Percentiles rank a stretch among this genome's conserved stretches.
phyloP scores from a whole-genome alignment of 2,329 filamentous ascomycete genomes.

The Chaetomiaceae sp. region DNA sequence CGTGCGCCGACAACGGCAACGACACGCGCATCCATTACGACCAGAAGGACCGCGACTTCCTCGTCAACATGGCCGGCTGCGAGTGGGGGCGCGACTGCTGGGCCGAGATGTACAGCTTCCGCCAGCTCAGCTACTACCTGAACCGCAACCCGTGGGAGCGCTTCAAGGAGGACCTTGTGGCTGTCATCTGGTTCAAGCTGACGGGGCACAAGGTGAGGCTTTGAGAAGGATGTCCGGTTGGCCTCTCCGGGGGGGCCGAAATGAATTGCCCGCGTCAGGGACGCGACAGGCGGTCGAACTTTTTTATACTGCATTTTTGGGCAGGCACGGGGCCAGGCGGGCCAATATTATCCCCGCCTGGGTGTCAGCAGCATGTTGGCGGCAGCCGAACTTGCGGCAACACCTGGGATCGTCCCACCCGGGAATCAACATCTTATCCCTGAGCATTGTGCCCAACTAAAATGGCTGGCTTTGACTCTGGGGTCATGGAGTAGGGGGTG shows the following conservation, averaged over 20 bases:
- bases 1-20: conserved; percentile 73
- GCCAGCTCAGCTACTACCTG: conserved; percentile 82
- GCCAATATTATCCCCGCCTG: not conserved
- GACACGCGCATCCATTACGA: conserved; percentile 81
- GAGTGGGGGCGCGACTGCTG: conserved; percentile 97
- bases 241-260: no score
- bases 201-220: conserved; percentile 58
- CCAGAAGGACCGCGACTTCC: conserved; percentile 78
- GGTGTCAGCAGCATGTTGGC: not conserved
- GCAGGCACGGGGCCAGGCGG: not conserved
- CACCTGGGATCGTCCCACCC: no score
- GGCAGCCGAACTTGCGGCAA: not conserved
- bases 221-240: conserved; percentile 27
- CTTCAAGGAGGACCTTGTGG: conserved; percentile 63
- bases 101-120: conserved; percentile 95
- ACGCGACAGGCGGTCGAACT: not conserved
- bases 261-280: not conserved
- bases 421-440: no score
- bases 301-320: not conserved
- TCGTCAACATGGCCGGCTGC: conserved; percentile 98
- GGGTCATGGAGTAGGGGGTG: not conserved
- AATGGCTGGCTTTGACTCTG: not conserved
- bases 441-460: not conserved
- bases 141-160: conserved; percentile 79
- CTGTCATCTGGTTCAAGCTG: conserved; percentile 57